Base-by-base conservation (phyloP, 2,329 filamentous ascomycete genomes). In the Seiridium unicorne region DNA sequence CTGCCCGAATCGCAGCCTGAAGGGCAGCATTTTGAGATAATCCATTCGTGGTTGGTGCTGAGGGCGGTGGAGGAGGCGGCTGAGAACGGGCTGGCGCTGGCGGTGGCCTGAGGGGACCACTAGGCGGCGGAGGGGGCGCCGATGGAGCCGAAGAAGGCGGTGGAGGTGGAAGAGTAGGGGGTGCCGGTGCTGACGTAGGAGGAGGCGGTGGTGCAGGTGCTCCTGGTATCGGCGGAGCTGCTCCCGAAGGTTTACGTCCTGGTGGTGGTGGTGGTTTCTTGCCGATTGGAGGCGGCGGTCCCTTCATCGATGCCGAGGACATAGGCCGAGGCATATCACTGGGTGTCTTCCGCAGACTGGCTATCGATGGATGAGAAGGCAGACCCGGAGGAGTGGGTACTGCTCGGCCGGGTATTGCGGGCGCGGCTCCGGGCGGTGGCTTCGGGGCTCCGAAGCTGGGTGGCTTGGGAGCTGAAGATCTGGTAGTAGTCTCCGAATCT, bases 241-340 rank as follows among this genome's bases (percentile, higher is more conserved):
- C 57, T 7, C 57, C 57, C 5, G 48, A 51, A 18, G 85, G 84
- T 68, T 88, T 87, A 64, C 86, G 79, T 59, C 79, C 81, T 57
- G 86, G 87, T 55, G 84, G 81, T 47, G 86, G 85, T 34, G 87
- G 86, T 42, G 85, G 85, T 70, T 93, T 93, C 80, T 92, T 93
- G 61, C 89, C 90, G 67, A 91, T 83, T 10, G 91, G 91, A 36
- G 91, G 91, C 36, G 92, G 92, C 42, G 92, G 92, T 59, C 88
- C 89, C 69, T 85, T 86, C 59, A 78, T 76, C 4, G 85, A 85
- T 62, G 81, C 78, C 66, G 86, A 81, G 13, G 89, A 89, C 5
- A 80, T 74, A 2, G 90, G 87, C 63, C 90, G 79, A 47, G 78
- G 78, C 1, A 70, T 70, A 57, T 80, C 79, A 64, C 75, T 79